Percentiles rank a stretch among this genome's conserved stretches.
Evolutionary conservation across 805 yeast genomes (phyloP).

Genomic region (Saturnispora saitoi): DNA sequence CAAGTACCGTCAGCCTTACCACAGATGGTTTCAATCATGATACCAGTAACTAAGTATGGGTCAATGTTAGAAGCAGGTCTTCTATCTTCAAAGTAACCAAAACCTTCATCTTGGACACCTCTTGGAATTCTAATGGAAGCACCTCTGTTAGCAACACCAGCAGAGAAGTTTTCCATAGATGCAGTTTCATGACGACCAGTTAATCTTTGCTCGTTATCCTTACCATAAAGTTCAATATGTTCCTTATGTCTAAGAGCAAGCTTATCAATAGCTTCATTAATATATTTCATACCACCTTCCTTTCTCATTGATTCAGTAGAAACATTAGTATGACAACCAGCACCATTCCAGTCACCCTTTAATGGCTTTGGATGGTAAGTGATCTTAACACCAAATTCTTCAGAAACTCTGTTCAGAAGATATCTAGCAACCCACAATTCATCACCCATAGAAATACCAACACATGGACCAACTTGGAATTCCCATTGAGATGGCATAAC

Average conservation of each 20-base stretch:
- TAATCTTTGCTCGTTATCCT: conserved; percentile 90
- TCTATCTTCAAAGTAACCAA: conserved; percentile 98
- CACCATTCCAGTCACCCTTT: conserved; percentile 99
- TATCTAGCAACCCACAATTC: conserved; percentile 95
- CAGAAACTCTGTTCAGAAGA: conserved; percentile 88
- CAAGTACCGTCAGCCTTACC: conserved; percentile 94
- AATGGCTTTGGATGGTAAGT: conserved; percentile 99
- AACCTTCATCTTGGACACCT: conserved; percentile 96
- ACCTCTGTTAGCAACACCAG: conserved; percentile 99
- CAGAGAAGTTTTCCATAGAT: conserved; percentile 78
- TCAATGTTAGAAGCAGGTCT: conserved; percentile 99
- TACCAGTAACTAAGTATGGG: conserved; percentile 97
- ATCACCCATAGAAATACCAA: conserved; percentile 95
- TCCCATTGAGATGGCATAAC: conserved; percentile 99
- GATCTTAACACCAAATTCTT: conserved; percentile 97
- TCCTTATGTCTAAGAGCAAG: conserved; percentile 93
- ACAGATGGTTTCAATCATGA: conserved; percentile 92
- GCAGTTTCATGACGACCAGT: conserved; percentile 99
- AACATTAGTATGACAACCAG: conserved; percentile 99
- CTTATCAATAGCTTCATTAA: conserved; percentile 88
- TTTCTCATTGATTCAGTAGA: conserved; percentile 86
- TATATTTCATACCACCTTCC: conserved; percentile 93
- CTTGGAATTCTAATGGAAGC: conserved; percentile 98
- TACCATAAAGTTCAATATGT: conserved; percentile 91
- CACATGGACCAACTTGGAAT: conserved; percentile 98